phyloP scores from a whole-genome alignment of 768 basidiomycete species.

The Mycena venus region DNA sequence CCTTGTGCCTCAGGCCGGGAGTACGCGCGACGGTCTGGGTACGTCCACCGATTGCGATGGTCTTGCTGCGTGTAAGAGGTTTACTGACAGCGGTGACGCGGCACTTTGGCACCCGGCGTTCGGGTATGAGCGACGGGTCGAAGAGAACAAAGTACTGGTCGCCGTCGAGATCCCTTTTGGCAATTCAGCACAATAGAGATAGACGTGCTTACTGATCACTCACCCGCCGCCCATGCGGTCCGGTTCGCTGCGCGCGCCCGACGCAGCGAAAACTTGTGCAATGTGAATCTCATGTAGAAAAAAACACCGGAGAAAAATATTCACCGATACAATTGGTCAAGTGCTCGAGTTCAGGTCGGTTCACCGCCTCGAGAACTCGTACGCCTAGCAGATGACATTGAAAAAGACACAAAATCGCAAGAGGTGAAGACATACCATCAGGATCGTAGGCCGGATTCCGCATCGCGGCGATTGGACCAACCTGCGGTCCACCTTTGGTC shows the following conservation, averaged over 20 bases:
- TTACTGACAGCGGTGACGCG: background rate
- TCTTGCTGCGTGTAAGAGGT: background rate
- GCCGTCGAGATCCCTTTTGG: slow-evolving; percentile 38
- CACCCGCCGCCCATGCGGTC: slow-evolving; percentile 42
- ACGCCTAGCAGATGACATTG: slow-evolving; percentile 16
- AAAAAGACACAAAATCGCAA: background rate
- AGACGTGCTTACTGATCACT: background rate
- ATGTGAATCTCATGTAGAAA: background rate
- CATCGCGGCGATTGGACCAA: slow-evolving; percentile 29
- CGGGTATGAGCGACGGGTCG: slow-evolving; percentile 33
- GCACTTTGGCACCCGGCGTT: background rate
- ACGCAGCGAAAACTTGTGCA: slow-evolving; percentile 37
- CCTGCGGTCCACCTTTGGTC: slow-evolving; percentile 26
- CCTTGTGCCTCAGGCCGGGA: slow-evolving; percentile 1
- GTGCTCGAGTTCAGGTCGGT: slow-evolving; percentile 26
- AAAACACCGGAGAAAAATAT: background rate
- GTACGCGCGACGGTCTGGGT: background rate
- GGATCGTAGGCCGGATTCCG: slow-evolving; percentile 38
- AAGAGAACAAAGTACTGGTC: slow-evolving; percentile 36
- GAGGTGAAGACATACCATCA: slow-evolving; percentile 13
- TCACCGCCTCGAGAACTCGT: slow-evolving; percentile 36
- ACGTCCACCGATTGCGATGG: slow-evolving; percentile 5
- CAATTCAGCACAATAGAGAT: background rate
- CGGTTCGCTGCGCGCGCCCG: slow-evolving; percentile 32
- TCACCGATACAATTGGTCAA: slow-evolving; percentile 38